phyloP scores from a whole-genome alignment of 768 basidiomycete genomes.

The Flagelloscypha sp. region DNA sequence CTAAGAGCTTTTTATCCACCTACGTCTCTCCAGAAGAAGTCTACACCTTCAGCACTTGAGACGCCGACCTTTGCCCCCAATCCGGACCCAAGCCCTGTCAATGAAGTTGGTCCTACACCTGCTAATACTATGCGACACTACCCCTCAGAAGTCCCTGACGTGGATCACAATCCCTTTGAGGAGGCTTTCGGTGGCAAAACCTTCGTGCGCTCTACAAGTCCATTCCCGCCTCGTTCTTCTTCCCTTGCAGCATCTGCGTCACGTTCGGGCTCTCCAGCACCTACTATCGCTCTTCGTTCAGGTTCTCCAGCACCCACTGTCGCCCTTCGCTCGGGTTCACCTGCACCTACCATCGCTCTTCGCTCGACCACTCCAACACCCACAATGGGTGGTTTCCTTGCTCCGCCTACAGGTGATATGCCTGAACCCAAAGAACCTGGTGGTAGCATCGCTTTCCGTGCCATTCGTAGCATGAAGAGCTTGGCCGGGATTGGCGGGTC shows the following conservation, averaged over 20 bases:
- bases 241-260: too few relatives aligned
- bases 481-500: constrained; percentile 64
- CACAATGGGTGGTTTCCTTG: constrained; percentile 29
- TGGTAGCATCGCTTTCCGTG: constrained; percentile 70
- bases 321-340: too few relatives aligned
- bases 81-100: not conserved
- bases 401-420: constrained; percentile 22
- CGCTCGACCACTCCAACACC: constrained; percentile 22
- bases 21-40: too few relatives aligned
- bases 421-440: constrained; percentile 25
- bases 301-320: too few relatives aligned
- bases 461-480: constrained; percentile 68
- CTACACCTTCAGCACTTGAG: constrained; percentile 17
- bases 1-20: constrained; percentile 9
- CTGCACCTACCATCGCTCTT: too few relatives aligned
- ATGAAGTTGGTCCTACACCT: not conserved
- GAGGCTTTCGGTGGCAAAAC: too few relatives aligned
- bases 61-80: constrained; percentile 1
- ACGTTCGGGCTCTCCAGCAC: too few relatives aligned
- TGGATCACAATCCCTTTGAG: too few relatives aligned
- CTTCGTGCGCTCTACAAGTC: constrained; percentile 12
- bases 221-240: constrained; percentile 21
- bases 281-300: too few relatives aligned
- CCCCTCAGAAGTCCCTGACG: too few relatives aligned
- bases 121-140: not conserved